Evolutionary conservation across 345 rosid genomes (phyloP).

Genomic region (Erodium maritimum): DNA sequence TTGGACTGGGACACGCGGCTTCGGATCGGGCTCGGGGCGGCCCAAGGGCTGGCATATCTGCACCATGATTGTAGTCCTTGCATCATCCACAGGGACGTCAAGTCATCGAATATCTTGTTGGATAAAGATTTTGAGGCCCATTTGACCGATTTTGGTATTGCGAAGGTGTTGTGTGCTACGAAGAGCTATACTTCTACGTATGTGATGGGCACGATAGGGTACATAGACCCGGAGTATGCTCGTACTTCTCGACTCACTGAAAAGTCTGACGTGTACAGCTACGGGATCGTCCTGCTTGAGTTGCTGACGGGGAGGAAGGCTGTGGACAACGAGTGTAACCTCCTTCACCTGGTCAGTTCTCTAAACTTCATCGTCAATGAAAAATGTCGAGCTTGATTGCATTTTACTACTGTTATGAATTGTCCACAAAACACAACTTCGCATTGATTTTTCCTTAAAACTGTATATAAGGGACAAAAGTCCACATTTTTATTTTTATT

Average conservation of each 20-base stretch:
- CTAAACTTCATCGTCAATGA: background rate
- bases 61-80: conserved; percentile 96
- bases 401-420: too few relatives aligned
- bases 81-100: conserved; percentile 89
- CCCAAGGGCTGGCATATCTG: conserved; percentile 83
- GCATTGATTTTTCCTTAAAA: too few relatives aligned
- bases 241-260: conserved; percentile 89
- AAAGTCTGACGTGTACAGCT: conserved; percentile 94
- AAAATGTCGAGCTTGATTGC: too few relatives aligned
- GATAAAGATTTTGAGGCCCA: conserved; percentile 87
- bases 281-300: conserved; percentile 82
- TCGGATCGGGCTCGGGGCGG: conserved; percentile 78
- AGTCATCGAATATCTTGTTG: conserved; percentile 77
- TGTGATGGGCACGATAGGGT: conserved; percentile 92
- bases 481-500: too few relatives aligned
- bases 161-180: conserved; percentile 66
- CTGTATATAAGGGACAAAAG: too few relatives aligned
- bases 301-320: conserved; percentile 81
- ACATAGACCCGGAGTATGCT: conserved; percentile 95
- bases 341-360: conserved; percentile 75
- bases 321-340: conserved; percentile 82
- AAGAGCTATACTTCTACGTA: conserved; percentile 77
- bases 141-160: conserved; percentile 96
- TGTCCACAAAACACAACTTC: too few relatives aligned
- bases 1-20: conserved; percentile 82